phyloP scores from a whole-genome alignment of 163 green algal genomes.

The Scenedesmus sp. region DNA sequence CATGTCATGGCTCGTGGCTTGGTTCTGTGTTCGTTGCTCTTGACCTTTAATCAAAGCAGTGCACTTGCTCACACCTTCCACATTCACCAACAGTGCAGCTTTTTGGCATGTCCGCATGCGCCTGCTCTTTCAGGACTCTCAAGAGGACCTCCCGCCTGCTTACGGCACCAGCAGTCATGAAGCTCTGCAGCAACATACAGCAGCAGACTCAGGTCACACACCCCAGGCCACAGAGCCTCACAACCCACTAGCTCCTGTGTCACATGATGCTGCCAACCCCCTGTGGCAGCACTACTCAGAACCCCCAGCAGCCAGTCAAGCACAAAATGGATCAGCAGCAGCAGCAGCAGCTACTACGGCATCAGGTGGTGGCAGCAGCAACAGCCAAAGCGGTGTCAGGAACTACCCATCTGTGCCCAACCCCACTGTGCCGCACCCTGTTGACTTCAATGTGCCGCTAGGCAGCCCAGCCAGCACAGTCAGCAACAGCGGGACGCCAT shows the following conservation, averaged over 20 bases:
- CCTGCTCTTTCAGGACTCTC: background rate
- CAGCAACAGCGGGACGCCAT: constrained; percentile 2
- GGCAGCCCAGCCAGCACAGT: constrained; percentile 16
- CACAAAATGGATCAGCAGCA: background rate
- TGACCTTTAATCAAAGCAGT: background rate
- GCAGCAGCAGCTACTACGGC: background rate
- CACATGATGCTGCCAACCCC: constrained; percentile 19
- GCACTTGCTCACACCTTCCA: background rate
- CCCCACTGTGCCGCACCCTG: constrained; percentile 9
- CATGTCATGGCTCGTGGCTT: background rate
- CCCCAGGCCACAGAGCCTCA: background rate
- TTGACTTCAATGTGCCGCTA: constrained; percentile 29
- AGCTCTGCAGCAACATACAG: background rate
- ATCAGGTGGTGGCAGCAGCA: background rate
- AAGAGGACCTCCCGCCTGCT: constrained; percentile 7
- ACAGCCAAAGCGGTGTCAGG: background rate
- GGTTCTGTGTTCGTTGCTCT: background rate
- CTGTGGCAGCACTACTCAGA: constrained; percentile 45
- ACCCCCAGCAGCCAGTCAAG: background rate
- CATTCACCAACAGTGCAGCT: background rate
- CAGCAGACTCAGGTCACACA: background rate
- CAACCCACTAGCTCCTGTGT: constrained; percentile 7
- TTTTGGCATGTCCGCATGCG: background rate
- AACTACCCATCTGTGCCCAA: constrained; percentile 37
- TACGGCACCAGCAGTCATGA: constrained; percentile 13